A percentile compares a stretch with the other conserved stretches of the same genome.
These are phyloP conservation scores for Periconia sp. DNA, from an alignment of 2,329 filamentous ascomycete species.

Conservation along the genomic window DNA sequence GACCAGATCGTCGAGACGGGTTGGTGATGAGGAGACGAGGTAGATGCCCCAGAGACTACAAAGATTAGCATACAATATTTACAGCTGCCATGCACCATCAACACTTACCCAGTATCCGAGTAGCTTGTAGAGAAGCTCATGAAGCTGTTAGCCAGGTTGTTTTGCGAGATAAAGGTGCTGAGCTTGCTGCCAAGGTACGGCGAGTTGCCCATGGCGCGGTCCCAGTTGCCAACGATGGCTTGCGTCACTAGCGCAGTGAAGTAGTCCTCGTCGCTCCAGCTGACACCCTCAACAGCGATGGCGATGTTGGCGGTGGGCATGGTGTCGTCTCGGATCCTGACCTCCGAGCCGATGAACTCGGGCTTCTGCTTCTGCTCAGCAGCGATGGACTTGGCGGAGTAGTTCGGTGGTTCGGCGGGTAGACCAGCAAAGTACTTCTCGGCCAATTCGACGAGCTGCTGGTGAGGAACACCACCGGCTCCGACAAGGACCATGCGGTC, in stretches of 20 bases:
- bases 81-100: no score
- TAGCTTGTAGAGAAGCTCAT: constrained; percentile 99
- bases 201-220: constrained; percentile 97
- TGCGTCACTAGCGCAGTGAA: constrained; percentile 97
- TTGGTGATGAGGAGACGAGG: constrained; percentile 88
- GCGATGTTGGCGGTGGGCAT: constrained; percentile 97
- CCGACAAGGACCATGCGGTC: constrained; percentile 99
- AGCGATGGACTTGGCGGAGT: constrained; percentile 72
- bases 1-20: constrained; percentile 89
- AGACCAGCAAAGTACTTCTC: constrained; percentile 92
- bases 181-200: constrained; percentile 98
- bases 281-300: constrained; percentile 97
- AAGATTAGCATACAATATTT: constrained; percentile 32
- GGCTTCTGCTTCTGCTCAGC: constrained; percentile 84
- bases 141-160: constrained; percentile 98
- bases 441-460: constrained; percentile 91
- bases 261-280: constrained; percentile 99
- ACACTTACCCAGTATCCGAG: constrained; percentile 91
- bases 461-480: constrained; percentile 90
- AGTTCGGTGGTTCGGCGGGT: constrained; percentile 75
- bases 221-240: constrained; percentile 99
- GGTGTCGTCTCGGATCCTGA: constrained; percentile 94
- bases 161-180: constrained; percentile 89
- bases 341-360: constrained; percentile 95
- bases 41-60: constrained; percentile 98